Conservation (phyloP, 345 rosid species). For the Brassica juncea region DNA sequence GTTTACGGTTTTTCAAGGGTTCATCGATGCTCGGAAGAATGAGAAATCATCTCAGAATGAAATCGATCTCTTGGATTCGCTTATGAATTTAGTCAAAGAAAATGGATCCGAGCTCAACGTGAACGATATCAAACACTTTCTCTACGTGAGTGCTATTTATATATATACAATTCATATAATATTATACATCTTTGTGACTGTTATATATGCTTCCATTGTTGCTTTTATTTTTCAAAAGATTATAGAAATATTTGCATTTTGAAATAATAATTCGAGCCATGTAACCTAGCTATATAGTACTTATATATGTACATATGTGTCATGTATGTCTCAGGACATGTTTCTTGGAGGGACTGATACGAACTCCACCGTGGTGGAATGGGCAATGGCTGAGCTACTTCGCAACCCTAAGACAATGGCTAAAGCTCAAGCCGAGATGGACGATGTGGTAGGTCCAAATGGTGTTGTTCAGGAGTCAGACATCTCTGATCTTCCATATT, state of each 20-base stretch:
- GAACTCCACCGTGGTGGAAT: constrained; percentile 59
- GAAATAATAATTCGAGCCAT: not conserved
- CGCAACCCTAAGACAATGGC: constrained; percentile 44
- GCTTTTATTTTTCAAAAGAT: not conserved
- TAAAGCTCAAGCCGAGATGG: constrained; percentile 54
- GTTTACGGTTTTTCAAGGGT: constrained; percentile 29
- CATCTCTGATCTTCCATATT: constrained; percentile 1
- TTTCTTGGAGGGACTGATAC: constrained; percentile 65
- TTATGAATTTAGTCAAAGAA: constrained; percentile 37
- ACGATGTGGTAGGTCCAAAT: constrained; percentile 27
- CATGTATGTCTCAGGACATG: constrained; percentile 50
- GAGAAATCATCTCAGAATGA: not conserved
- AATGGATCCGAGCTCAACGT: constrained; percentile 16
- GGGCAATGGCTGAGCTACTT: constrained; percentile 72
- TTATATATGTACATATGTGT: no score
- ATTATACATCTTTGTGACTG: not conserved
- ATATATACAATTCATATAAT: not conserved
- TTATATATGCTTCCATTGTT: not conserved
- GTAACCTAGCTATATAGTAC: not conserved
- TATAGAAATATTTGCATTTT: not conserved
- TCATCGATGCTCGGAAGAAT: constrained; percentile 32
- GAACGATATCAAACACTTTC: constrained; percentile 33
- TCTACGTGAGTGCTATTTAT: constrained; percentile 32
- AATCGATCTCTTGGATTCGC: constrained; percentile 27
- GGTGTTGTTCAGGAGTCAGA: constrained; percentile 5